Evolutionary conservation across 225 moss, liverwort and hornwort species (phyloP).

Genomic region (Physcomitrellopsis africana): DNA sequence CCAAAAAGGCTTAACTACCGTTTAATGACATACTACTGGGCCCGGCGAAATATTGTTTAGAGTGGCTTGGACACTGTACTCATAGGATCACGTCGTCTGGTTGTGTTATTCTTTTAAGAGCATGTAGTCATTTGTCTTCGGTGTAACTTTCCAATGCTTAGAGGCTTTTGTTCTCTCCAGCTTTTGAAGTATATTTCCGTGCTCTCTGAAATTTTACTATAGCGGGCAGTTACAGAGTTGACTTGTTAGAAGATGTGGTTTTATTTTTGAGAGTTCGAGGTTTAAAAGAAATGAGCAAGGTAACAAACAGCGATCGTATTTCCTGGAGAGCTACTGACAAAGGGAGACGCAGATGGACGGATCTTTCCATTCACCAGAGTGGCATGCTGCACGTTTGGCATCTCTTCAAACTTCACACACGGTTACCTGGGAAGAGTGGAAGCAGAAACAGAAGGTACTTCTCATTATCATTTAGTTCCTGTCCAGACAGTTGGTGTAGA

Average conservation of each 20-base stretch:
- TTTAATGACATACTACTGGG: neutral
- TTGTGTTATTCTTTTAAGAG: neutral
- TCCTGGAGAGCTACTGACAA: constrained; percentile 96
- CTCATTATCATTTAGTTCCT: constrained; percentile 7
- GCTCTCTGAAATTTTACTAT: neutral
- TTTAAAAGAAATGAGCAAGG: constrained; percentile 2
- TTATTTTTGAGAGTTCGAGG: constrained; percentile 11
- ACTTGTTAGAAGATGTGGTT: constrained; percentile 15
- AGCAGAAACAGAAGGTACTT: constrained; percentile 96
- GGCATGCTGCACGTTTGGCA: constrained; percentile 99
- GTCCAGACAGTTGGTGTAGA: neutral
- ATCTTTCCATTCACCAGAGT: constrained; percentile 99
- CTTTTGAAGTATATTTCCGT: neutral
- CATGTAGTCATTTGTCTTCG: constrained; percentile 9
- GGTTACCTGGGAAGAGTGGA: constrained; percentile 99
- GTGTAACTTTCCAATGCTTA: constrained; percentile 6
- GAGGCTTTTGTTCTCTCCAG: neutral
- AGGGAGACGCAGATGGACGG: constrained; percentile 99
- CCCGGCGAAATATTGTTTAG: neutral
- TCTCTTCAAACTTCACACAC: constrained; percentile 99
- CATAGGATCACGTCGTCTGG: neutral
- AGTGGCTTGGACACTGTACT: neutral
- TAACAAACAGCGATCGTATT: constrained; percentile 30
- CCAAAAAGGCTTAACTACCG: neutral
- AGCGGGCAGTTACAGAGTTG: neutral